These are phyloP conservation scores for Pelargonium exstipulatum DNA, from an alignment of 441 rosid genomes.

Conservation along the genomic window DNA sequence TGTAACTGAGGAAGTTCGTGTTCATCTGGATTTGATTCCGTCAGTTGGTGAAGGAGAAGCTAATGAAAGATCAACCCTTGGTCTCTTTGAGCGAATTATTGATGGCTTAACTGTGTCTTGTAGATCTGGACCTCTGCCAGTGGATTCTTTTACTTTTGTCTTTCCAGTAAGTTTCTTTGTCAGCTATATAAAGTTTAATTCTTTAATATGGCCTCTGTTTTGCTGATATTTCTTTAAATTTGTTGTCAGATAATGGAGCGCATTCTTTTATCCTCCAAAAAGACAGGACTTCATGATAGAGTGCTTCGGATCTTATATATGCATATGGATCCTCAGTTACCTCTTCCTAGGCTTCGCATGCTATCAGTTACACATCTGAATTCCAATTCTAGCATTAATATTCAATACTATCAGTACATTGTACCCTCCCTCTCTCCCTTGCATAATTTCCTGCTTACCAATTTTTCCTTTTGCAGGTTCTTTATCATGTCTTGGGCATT, in stretches of 20 bases:
- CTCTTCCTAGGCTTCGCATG: constrained; percentile 97
- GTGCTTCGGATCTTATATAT: constrained; percentile 74
- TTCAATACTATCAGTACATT: background rate
- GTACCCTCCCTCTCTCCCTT: background rate
- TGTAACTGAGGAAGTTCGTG: constrained; percentile 49
- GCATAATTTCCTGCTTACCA: constrained; percentile 13
- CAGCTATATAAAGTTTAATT: constrained; percentile 10
- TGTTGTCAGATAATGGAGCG: constrained; percentile 82
- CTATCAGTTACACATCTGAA: constrained; percentile 57
- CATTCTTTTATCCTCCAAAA: constrained; percentile 64
- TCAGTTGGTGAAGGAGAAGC: constrained; percentile 46
- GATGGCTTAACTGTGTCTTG: constrained; percentile 70
- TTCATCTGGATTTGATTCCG: constrained; percentile 46
- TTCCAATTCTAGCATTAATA: constrained; percentile 18
- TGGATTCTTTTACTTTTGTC: constrained; percentile 84
- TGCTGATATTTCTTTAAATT: constrained; percentile 11
- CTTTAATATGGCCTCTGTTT: constrained; percentile 6
- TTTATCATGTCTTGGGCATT: constrained; percentile 85
- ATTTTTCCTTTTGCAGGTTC: constrained; percentile 53
- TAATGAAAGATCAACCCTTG: constrained; percentile 42
- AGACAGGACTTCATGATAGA: constrained; percentile 76
- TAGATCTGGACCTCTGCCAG: constrained; percentile 93
- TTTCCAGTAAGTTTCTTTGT: constrained; percentile 61
- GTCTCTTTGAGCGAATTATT: constrained; percentile 82
- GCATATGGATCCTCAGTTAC: constrained; percentile 91